Conservation (phyloP, 495 filamentous ascomycete genomes). For the Echria macrotheca region DNA sequence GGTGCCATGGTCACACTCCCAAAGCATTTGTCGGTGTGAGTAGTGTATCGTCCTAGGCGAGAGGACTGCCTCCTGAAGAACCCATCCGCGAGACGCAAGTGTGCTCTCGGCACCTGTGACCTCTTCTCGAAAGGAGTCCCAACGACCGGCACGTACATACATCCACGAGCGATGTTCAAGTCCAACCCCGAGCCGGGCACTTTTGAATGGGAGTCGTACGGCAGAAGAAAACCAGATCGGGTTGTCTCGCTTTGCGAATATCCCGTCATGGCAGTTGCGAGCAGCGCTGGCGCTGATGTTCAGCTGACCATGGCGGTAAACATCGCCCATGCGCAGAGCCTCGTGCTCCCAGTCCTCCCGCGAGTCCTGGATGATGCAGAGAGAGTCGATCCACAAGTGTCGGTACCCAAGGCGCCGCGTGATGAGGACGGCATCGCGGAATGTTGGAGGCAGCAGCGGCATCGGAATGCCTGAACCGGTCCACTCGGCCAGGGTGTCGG, state of each 20-base stretch:
- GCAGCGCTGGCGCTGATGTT: conserved; percentile 28
- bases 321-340: conserved; percentile 28
- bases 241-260: neutral
- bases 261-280: conserved; percentile 3
- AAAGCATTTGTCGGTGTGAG: neutral
- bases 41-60: conserved; percentile 1
- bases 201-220: neutral
- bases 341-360: conserved; percentile 29
- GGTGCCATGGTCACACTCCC: neutral
- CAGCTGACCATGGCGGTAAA: conserved; percentile 26
- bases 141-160: neutral
- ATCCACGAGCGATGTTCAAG: neutral
- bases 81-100: conserved; percentile 1
- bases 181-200: neutral
- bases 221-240: neutral
- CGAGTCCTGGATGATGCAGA: conserved; percentile 7
- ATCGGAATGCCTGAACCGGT: neutral
- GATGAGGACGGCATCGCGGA: conserved; percentile 2
- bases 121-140: neutral
- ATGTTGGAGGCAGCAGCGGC: neutral
- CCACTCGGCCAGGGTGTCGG: neutral
- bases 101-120: neutral
- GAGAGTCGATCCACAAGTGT: conserved; percentile 20
- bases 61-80: conserved; percentile 4
- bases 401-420: conserved; percentile 11